Conservation (phyloP, 768 basidiomycete genomes). For the Russula earlei region DNA sequence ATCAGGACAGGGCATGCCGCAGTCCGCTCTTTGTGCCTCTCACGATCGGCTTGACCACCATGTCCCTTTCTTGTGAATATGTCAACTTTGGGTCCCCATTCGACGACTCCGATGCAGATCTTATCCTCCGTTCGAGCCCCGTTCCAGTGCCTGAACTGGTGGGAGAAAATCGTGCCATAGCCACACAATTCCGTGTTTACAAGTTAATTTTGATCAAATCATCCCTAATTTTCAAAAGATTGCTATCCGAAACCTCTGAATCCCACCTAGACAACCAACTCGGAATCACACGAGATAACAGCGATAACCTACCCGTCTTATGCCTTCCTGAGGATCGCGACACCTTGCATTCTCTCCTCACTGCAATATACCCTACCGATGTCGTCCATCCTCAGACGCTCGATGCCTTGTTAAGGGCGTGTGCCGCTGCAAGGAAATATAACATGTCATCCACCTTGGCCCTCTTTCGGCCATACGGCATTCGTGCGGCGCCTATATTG, state of each 20-base stretch:
- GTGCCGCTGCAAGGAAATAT: neutral
- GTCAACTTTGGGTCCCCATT: conserved; percentile 34
- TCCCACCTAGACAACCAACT: neutral
- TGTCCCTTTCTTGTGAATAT: neutral
- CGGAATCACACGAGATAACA: neutral
- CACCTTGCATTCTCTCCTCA: conserved; percentile 9
- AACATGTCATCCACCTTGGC: neutral
- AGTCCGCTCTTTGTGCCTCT: no score
- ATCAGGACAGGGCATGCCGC: no score
- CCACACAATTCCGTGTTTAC: conserved; percentile 2
- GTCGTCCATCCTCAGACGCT: conserved; percentile 2
- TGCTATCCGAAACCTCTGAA: no score
- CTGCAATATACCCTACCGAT: conserved; percentile 6
- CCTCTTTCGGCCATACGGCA: neutral
- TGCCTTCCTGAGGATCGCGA: conserved; percentile 3
- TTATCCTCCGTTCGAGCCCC: conserved; percentile 1
- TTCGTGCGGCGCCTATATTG: neutral
- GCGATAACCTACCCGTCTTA: neutral
- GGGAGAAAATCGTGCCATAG: neutral
- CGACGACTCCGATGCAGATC: conserved; percentile 34
- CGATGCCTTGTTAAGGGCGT: conserved; percentile 2
- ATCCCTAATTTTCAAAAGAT: conserved; percentile 1
- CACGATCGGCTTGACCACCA: no score
- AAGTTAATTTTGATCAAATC: conserved; percentile 2
- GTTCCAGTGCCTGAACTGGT: no score